Base-by-base conservation (phyloP, 257 asterid species). In the Fraxinus americana region DNA sequence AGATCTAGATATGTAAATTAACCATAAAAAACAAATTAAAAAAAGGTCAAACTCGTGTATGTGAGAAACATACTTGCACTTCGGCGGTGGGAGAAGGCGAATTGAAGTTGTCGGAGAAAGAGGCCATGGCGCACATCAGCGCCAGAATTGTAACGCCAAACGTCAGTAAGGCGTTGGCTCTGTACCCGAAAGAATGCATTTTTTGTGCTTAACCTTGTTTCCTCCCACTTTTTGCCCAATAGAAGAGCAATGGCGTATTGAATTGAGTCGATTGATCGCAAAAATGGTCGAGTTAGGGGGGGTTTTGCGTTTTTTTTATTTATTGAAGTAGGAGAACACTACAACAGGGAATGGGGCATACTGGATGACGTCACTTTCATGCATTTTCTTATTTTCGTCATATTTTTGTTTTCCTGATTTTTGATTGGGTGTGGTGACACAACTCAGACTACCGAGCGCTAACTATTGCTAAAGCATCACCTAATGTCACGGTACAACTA, bases 71-170 rank as follows among this genome's bases (percentile, higher is more conserved):
- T 81, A 96, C 99, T 82, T 93, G 92, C 67, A 96, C 95, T 85
- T 93, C 81, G 29, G 97, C 76, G 50, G 91, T 77, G 38, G 99
- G 97, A 70, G 94, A 75, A 25, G 91, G 94, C 61, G 87, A 79
- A 84, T 92, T 93, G 89, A 93, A 85, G 84, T 85, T 89, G 86
- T 96, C 99, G 45, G 98, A 90, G 78, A 93, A 39, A 52, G 99
- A 96, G 38, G 96, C 94, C 69, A 96, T 86, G 57, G 90, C 98
- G 86, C 98, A 96, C 87, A 92, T 87, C 35, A 93, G 79, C 11
- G 99, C 99, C 77, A 96, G 92, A 74, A 93, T 92, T 41, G 97
- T 93, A 81, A 91, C 75, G 79, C 95, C 84, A 83, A 93, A 90
- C 11, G 98, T 87, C 16, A 91, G 85, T 86, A 96, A 30, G 34